phyloP scores from a whole-genome alignment of 257 asterid species.

The Oldenlandia corymbosa region DNA sequence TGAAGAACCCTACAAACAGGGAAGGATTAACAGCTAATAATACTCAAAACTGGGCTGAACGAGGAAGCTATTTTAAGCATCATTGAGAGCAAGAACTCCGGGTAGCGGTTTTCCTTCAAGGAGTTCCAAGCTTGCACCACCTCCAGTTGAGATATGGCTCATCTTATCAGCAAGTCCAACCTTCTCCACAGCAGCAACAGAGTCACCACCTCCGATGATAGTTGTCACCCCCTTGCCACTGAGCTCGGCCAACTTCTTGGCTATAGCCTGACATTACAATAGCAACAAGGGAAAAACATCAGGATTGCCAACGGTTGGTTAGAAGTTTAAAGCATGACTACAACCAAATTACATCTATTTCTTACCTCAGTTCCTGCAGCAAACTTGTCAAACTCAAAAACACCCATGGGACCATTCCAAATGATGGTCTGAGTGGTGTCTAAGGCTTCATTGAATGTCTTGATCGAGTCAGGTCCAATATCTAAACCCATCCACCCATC shows the following conservation, averaged over 20 bases:
- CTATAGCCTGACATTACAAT: slow-evolving; percentile 43
- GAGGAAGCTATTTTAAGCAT: slow-evolving; percentile 37
- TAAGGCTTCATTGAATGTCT: slow-evolving; percentile 53
- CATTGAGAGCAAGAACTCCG: slow-evolving; percentile 74
- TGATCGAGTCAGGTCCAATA: slow-evolving; percentile 74
- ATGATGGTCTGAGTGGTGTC: slow-evolving; percentile 65
- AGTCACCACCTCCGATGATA: slow-evolving; percentile 87
- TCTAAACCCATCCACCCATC: slow-evolving; percentile 94
- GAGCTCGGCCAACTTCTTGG: slow-evolving; percentile 75
- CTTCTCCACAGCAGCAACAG: slow-evolving; percentile 96
- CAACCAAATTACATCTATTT: background rate
- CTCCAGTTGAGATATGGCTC: slow-evolving; percentile 96
- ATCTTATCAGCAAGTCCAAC: slow-evolving; percentile 84
- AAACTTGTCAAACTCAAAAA: slow-evolving; percentile 78
- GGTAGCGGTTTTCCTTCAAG: slow-evolving; percentile 83
- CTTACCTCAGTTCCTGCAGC: slow-evolving; percentile 84
- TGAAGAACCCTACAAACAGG: slow-evolving; percentile 5
- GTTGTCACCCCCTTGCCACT: slow-evolving; percentile 93
- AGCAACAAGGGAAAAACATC: background rate
- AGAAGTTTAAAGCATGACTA: too few relatives aligned
- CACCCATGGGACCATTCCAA: slow-evolving; percentile 95
- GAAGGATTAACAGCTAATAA: background rate
- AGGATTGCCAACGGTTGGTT: too few relatives aligned
- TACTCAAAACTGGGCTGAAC: slow-evolving; percentile 10
- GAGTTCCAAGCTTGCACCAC: slow-evolving; percentile 94